phyloP scores from a whole-genome alignment of 306 rosid species.

The Cucumis melo region DNA sequence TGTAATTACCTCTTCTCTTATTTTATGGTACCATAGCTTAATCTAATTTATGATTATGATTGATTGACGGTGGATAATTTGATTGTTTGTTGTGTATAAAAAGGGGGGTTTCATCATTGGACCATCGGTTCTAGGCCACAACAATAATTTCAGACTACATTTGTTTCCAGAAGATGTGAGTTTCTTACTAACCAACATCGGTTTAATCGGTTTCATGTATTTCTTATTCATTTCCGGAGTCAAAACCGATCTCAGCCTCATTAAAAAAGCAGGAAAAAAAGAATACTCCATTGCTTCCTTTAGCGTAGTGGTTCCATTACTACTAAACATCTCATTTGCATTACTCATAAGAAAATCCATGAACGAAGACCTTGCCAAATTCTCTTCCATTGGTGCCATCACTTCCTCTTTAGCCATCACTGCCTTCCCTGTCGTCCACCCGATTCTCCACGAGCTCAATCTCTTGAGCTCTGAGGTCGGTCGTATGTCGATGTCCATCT shows the following conservation, averaged over 20 bases:
- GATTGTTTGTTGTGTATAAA: background rate
- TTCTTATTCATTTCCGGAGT: slow-evolving; percentile 47
- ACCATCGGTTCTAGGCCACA: slow-evolving; percentile 49
- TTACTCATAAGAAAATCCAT: slow-evolving; percentile 25
- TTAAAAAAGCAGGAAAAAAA: slow-evolving; percentile 33
- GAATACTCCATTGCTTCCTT: slow-evolving; percentile 19
- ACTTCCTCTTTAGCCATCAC: slow-evolving; percentile 31
- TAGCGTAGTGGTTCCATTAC: slow-evolving; percentile 22
- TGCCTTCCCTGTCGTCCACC: slow-evolving; percentile 31
- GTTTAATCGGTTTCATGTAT: slow-evolving; percentile 53
- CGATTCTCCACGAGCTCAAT: slow-evolving; percentile 45
- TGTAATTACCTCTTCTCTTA: too few species aligned
- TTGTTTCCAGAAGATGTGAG: slow-evolving; percentile 7
- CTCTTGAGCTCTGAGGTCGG: slow-evolving; percentile 69
- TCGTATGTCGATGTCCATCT: slow-evolving; percentile 23
- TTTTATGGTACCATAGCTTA: too few species aligned
- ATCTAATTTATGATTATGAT: too few species aligned
- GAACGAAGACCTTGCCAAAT: slow-evolving; percentile 32
- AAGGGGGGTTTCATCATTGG: slow-evolving; percentile 76
- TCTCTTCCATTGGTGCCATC: slow-evolving; percentile 38
- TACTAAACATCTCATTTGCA: slow-evolving; percentile 7
- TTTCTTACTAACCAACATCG: slow-evolving; percentile 35
- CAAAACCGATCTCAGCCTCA: slow-evolving; percentile 30
- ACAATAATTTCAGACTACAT: slow-evolving; percentile 10
- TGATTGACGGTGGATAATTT: too few species aligned